Conservation (phyloP, 129 eudicot species). For the Logfia minima region DNA sequence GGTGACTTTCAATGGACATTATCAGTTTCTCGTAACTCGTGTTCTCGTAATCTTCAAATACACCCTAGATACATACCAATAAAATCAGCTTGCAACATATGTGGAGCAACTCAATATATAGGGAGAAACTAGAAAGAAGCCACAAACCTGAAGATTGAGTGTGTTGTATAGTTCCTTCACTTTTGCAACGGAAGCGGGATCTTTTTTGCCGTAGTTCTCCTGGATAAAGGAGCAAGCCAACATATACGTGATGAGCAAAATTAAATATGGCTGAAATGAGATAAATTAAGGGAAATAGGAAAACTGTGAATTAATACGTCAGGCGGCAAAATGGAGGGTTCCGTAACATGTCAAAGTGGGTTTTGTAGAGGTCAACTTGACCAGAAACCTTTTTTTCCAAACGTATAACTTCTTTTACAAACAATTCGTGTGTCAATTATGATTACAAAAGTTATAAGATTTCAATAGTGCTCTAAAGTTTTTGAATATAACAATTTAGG, state of each 20-base stretch:
- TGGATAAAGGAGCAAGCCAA: slow-evolving; percentile 32
- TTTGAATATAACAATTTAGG: too few relatives aligned
- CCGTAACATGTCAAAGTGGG: too few relatives aligned
- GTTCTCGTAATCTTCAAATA: slow-evolving; percentile 66
- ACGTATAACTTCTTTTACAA: too few relatives aligned
- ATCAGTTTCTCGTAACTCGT: slow-evolving; percentile 60
- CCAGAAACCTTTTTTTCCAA: too few relatives aligned
- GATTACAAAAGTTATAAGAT: too few relatives aligned
- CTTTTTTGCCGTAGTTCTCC: slow-evolving; percentile 88
- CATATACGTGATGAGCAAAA: background rate
- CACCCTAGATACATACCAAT: slow-evolving; percentile 46
- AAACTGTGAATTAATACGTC: too few relatives aligned
- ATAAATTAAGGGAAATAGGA: too few relatives aligned
- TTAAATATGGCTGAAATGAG: background rate
- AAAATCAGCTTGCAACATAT: background rate
- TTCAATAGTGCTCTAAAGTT: too few relatives aligned
- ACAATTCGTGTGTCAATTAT: too few relatives aligned
- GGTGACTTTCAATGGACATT: slow-evolving; percentile 70
- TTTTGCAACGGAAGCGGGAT: slow-evolving; percentile 71
- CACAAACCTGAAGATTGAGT: slow-evolving; percentile 76
- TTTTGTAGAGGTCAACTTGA: too few relatives aligned
- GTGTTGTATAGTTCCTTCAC: slow-evolving; percentile 65
- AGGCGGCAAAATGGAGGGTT: too few relatives aligned
- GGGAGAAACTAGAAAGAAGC: slow-evolving; percentile 2
- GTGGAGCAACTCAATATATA: background rate